Evolutionary conservation across 345 rosid species (phyloP).

Genomic region (Citrus mangshanensis): DNA sequence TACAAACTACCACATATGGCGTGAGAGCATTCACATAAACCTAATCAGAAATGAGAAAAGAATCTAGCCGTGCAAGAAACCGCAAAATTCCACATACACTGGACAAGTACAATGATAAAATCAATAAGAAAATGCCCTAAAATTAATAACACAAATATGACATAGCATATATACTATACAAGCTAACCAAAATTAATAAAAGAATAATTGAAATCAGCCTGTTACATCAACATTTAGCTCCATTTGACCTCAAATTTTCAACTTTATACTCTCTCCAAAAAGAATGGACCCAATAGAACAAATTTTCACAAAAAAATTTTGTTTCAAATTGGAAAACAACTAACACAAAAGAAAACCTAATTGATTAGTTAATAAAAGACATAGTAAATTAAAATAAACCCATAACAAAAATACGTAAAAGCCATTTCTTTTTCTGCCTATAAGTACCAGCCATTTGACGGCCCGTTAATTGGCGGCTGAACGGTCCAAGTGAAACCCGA

Average conservation of each 20-base stretch:
- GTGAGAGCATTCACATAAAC: not conserved
- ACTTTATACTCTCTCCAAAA: not conserved
- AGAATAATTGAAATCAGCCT: not conserved
- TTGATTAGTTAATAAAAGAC: not conserved
- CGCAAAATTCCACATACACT: not conserved
- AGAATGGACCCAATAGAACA: not conserved
- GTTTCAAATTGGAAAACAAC: not conserved
- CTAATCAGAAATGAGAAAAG: not conserved
- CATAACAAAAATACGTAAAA: not conserved
- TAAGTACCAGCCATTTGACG: constrained; percentile 61
- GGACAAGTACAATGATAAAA: not conserved
- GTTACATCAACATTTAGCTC: not conserved
- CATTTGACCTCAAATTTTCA: not conserved
- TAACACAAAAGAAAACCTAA: not conserved
- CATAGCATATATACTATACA: not conserved
- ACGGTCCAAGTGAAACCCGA: constrained; percentile 74
- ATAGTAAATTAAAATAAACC: not conserved
- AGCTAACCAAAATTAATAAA: not conserved
- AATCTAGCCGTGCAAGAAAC: not conserved
- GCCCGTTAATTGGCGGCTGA: constrained; percentile 41
- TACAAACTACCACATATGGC: not conserved
- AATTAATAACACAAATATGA: not conserved
- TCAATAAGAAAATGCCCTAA: not conserved
- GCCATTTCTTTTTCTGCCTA: not conserved
- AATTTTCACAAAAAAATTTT: not conserved